Evolutionary conservation across 306 rosid species (phyloP).

Genomic region (Acacia acuminata): DNA sequence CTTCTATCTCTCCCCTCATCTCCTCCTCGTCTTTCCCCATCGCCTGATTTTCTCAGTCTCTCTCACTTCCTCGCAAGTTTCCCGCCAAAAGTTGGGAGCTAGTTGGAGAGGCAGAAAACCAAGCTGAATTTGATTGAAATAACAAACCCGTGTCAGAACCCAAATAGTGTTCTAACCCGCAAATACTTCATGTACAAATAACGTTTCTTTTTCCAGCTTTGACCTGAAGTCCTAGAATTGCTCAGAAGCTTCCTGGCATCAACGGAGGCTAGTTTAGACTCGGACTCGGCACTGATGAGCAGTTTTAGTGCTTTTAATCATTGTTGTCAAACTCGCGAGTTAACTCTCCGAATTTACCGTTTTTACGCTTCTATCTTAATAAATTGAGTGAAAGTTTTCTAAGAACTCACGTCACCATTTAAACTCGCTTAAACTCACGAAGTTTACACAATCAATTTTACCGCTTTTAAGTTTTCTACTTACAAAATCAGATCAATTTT

Average conservation of each 20-base stretch:
- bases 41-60: background rate
- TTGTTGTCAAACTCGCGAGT: no score
- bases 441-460: no score
- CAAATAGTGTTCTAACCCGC: background rate
- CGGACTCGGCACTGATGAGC: background rate
- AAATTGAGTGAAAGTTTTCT: no score
- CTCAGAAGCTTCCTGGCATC: background rate
- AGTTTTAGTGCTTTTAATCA: no score
- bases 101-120: background rate
- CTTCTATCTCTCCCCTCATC: slow-evolving; percentile 78
- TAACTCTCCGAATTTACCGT: no score
- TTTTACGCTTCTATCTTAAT: no score
- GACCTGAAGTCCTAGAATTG: background rate
- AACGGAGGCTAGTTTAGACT: background rate
- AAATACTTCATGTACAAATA: no score
- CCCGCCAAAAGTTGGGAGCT: slow-evolving; percentile 1
- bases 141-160: background rate
- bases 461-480: no score
- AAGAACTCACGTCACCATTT: no score
- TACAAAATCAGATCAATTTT: no score
- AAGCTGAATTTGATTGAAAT: background rate
- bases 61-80: background rate
- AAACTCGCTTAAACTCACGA: no score
- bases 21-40: slow-evolving; percentile 77
- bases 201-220: no score